phyloP scores from a whole-genome alignment of 345 rosid species.

The Chamaenerion angustifolium region DNA sequence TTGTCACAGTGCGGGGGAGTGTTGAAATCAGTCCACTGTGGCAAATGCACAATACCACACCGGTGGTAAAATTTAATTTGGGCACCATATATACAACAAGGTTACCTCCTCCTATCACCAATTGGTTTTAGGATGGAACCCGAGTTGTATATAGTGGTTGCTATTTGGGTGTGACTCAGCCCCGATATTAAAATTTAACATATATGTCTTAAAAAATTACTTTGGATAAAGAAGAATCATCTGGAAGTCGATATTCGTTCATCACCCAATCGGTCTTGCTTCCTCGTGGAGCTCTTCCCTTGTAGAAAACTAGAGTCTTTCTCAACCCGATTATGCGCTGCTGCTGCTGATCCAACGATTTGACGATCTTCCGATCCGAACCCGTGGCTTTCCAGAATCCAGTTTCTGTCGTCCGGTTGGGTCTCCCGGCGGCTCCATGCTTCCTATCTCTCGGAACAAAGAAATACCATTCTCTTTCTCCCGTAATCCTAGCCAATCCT shows the following conservation, averaged over 20 bases:
- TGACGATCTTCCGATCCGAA: conserved; percentile 66
- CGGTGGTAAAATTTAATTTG: no score
- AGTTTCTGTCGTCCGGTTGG: conserved; percentile 62
- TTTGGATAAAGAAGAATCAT: conserved; percentile 46
- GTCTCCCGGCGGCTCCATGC: conserved; percentile 76
- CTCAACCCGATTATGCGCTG: conserved; percentile 40
- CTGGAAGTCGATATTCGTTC: conserved; percentile 93
- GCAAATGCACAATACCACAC: no score
- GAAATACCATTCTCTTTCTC: conserved; percentile 94
- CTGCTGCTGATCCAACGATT: conserved; percentile 53
- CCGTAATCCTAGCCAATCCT: conserved; percentile 55
- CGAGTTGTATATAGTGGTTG: no score
- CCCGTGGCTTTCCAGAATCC: conserved; percentile 99
- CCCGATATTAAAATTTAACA: no score
- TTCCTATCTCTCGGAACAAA: conserved; percentile 86
- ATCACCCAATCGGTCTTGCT: conserved; percentile 95
- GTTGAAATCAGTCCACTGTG: no score
- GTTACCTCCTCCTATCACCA: no score
- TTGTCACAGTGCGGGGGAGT: no score
- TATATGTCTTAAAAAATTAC: conserved; percentile 16
- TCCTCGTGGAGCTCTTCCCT: conserved; percentile 85
- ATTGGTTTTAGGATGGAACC: no score
- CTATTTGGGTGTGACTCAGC: no score
- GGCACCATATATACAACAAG: no score
- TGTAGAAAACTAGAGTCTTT: conserved; percentile 86